Evolutionary conservation across 805 yeast genomes (phyloP).

Genomic region (Ogataea pilisensis): DNA sequence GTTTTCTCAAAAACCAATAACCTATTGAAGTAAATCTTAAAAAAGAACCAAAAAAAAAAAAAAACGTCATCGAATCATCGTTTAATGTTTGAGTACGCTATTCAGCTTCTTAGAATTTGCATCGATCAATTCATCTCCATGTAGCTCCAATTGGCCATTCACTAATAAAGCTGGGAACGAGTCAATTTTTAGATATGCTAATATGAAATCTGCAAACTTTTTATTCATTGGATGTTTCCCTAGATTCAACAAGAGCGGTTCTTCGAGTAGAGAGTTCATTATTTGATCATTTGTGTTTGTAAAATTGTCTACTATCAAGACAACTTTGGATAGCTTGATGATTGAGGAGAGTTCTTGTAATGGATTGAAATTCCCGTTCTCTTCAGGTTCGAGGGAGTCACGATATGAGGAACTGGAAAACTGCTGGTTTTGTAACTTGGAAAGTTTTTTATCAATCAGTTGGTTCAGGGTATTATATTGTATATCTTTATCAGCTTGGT

Average conservation of each 20-base stretch:
- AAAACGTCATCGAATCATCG: neutral
- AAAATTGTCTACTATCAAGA: slow-evolving; percentile 7
- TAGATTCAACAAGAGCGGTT: slow-evolving; percentile 7
- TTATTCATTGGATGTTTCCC: slow-evolving; percentile 6
- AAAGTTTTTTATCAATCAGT: slow-evolving; percentile 1
- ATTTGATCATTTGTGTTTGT: neutral
- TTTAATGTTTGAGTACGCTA: neutral
- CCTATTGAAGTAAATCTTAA: too few species aligned
- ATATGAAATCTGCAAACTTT: slow-evolving; percentile 1
- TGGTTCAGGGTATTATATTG: neutral
- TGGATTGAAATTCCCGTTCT: neutral
- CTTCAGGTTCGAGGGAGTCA: neutral
- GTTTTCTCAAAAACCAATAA: too few species aligned
- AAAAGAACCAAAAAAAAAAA: neutral
- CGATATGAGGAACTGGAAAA: neutral
- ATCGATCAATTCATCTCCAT: slow-evolving; percentile 1
- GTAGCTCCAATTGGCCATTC: neutral
- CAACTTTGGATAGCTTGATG: slow-evolving; percentile 4
- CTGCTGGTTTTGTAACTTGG: neutral
- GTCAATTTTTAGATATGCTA: slow-evolving; percentile 6
- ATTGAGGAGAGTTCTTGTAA: slow-evolving; percentile 5
- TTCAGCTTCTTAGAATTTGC: slow-evolving; percentile 3
- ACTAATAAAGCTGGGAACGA: slow-evolving; percentile 7
- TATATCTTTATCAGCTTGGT: neutral
- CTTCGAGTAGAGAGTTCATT: slow-evolving; percentile 4